Conservation (phyloP, 768 basidiomycete species). For the Pleurotus cornucopiae region DNA sequence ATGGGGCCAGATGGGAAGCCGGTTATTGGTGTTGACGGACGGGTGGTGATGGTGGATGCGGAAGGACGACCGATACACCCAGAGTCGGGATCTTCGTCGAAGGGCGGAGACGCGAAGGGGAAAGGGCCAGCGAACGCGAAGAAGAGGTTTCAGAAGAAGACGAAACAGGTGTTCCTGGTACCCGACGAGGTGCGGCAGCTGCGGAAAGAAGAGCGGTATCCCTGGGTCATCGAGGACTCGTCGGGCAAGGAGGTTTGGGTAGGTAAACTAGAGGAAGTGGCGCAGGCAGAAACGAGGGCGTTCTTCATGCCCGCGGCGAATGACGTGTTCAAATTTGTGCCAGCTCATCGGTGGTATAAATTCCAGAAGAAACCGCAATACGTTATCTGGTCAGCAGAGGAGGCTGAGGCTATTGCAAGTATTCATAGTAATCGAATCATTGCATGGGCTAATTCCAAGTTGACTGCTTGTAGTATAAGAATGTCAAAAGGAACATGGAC, state of each 20-base stretch:
- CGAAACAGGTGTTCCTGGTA: slow-evolving; percentile 77
- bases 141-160: slow-evolving; percentile 81
- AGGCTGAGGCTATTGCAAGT: slow-evolving; percentile 39
- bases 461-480: slow-evolving; percentile 10
- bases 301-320: slow-evolving; percentile 83
- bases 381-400: slow-evolving; percentile 64
- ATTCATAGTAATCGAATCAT: slow-evolving; percentile 11
- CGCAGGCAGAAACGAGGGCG: slow-evolving; percentile 66
- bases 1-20: slow-evolving; percentile 81
- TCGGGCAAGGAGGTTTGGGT: slow-evolving; percentile 71
- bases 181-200: slow-evolving; percentile 76
- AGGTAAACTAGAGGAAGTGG: slow-evolving; percentile 76
- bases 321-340: slow-evolving; percentile 84
- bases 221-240: slow-evolving; percentile 89
- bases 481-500: slow-evolving; percentile 68
- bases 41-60: slow-evolving; percentile 76
- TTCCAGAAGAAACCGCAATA: slow-evolving; percentile 84
- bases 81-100: slow-evolving; percentile 17
- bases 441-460: slow-evolving; percentile 27
- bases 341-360: slow-evolving; percentile 88
- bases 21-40: slow-evolving; percentile 73
- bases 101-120: slow-evolving; percentile 33
- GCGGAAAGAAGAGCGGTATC: slow-evolving; percentile 81
- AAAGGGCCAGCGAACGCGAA: slow-evolving; percentile 45
- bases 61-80: slow-evolving; percentile 68